Percentiles rank a stretch among this genome's conserved stretches.
phyloP scores from a whole-genome alignment of 805 yeast genomes.

The Yarrowia phangngaensis region DNA sequence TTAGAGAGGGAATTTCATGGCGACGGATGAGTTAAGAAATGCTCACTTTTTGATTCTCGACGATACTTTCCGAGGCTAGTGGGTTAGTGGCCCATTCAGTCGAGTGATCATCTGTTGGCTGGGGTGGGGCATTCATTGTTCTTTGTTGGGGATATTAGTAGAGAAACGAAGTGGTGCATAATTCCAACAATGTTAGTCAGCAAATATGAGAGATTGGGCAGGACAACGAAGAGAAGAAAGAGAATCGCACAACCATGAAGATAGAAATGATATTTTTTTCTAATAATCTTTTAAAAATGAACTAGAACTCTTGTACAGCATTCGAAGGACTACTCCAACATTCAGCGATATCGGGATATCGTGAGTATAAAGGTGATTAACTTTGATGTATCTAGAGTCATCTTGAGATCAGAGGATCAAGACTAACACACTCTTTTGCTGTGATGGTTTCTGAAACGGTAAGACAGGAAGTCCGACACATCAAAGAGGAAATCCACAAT shows the following conservation, averaged over 20 bases:
- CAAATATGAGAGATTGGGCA: too few relatives aligned
- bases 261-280: too few relatives aligned
- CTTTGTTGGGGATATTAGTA: too few relatives aligned
- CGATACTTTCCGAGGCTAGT: conserved; percentile 7
- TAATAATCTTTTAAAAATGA: too few relatives aligned
- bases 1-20: conserved; percentile 1
- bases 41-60: conserved; percentile 9
- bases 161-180: too few relatives aligned
- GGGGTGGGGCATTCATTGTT: conserved; percentile 9
- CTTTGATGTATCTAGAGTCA: conserved; percentile 1
- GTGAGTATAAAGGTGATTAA: conserved; percentile 16
- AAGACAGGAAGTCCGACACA: conserved; percentile 10
- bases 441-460: conserved; percentile 21
- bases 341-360: conserved; percentile 25
- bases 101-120: conserved; percentile 4
- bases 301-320: too few relatives aligned
- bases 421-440: background rate
- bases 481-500: conserved; percentile 8
- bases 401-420: background rate
- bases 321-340: too few relatives aligned
- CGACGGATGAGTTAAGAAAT: background rate
- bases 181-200: too few relatives aligned
- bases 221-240: too few relatives aligned
- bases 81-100: conserved; percentile 23
- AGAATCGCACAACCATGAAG: too few relatives aligned